A percentile compares a stretch with the other conserved stretches of the same genome.
Conservation (phyloP, 164 flowering plant genomes). For the Pachysandra terminalis region DNA sequence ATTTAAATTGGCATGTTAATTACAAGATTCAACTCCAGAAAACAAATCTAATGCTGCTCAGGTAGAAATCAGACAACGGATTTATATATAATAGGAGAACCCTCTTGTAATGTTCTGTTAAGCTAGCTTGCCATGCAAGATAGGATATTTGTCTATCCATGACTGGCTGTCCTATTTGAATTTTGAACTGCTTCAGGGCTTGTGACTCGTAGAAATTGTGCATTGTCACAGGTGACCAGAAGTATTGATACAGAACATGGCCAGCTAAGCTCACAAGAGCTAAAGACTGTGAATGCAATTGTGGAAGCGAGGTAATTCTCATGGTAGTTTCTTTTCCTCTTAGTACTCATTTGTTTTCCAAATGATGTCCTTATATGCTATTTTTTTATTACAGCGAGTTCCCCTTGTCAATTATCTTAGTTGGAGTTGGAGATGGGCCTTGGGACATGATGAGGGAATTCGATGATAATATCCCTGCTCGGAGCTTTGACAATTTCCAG, state of each 20-base stretch:
- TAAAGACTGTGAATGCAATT: slow-evolving; percentile 55
- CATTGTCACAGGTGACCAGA: slow-evolving; percentile 62
- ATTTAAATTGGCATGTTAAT: background rate
- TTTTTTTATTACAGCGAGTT: slow-evolving; percentile 46
- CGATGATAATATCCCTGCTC: slow-evolving; percentile 86
- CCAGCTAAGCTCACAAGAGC: slow-evolving; percentile 75
- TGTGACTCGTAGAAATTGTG: background rate
- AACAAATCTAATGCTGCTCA: no score
- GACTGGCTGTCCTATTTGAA: background rate
- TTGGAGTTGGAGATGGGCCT: slow-evolving; percentile 96
- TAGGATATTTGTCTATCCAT: slow-evolving; percentile 1
- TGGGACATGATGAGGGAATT: slow-evolving; percentile 94
- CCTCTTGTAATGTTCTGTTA: background rate
- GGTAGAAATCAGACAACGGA: no score
- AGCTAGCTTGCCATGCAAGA: background rate
- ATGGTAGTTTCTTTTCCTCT: background rate
- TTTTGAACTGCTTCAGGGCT: background rate
- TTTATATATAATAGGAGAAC: no score
- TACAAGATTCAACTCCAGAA: background rate
- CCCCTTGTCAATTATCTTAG: slow-evolving; percentile 78
- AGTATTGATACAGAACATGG: slow-evolving; percentile 70
- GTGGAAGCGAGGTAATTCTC: slow-evolving; percentile 40
- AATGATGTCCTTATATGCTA: slow-evolving; percentile 5
- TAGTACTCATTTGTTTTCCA: background rate
- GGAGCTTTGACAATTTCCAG: slow-evolving; percentile 90